Evolutionary conservation across 805 yeast genomes (phyloP).

Genomic region (Sungouiella blattae): DNA sequence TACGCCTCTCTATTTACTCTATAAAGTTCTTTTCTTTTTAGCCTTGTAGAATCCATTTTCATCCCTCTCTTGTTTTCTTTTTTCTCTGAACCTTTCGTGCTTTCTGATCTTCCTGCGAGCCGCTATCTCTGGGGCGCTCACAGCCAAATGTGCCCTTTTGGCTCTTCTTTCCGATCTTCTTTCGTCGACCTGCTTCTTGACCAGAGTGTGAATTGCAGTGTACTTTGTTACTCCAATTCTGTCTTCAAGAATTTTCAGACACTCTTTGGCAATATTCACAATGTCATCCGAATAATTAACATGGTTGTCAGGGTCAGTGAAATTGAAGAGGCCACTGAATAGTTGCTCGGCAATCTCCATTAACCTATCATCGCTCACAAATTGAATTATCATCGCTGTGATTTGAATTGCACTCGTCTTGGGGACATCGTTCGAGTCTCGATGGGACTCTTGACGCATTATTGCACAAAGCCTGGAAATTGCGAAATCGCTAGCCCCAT

Average conservation of each 20-base stretch:
- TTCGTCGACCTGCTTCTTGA: conserved; percentile 54
- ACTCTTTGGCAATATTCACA: conserved; percentile 53
- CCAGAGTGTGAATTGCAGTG: conserved; percentile 56
- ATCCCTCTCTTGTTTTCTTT: conserved; percentile 70
- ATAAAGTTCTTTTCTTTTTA: conserved; percentile 1
- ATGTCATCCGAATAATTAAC: conserved; percentile 53
- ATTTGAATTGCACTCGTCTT: conserved; percentile 70
- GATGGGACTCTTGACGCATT: conserved; percentile 59
- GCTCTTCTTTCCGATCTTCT: conserved; percentile 76
- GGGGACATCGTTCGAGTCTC: conserved; percentile 51
- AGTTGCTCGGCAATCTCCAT: conserved; percentile 43
- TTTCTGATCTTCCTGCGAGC: conserved; percentile 74
- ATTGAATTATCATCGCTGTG: conserved; percentile 59
- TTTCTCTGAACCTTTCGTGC: conserved; percentile 72
- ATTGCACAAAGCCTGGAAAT: conserved; percentile 58
- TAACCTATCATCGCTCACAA: conserved; percentile 43
- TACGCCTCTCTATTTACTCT: too few relatives aligned
- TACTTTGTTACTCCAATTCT: conserved; percentile 73
- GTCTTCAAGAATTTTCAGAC: conserved; percentile 61
- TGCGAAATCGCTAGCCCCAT: conserved; percentile 53
- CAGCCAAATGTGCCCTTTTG: conserved; percentile 69
- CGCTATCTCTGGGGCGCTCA: conserved; percentile 77
- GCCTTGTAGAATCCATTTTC: conserved; percentile 65
- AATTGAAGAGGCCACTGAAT: conserved; percentile 51
- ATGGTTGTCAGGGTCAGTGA: conserved; percentile 44